Evolutionary conservation across 345 rosid species (phyloP).

Genomic region (Microthlaspi erraticum): DNA sequence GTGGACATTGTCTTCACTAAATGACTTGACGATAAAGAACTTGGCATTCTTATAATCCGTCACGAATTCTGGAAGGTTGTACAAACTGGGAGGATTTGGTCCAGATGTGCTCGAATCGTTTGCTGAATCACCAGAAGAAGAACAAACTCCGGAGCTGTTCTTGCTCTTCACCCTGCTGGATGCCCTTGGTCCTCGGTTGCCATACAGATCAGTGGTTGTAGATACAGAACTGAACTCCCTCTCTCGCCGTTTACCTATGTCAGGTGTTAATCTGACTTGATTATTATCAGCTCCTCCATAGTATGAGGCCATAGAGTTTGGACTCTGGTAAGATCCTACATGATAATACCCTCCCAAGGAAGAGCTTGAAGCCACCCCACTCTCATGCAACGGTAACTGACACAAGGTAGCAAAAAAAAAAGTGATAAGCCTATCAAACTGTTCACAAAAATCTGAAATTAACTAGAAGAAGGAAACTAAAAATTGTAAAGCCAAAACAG

Average conservation of each 20-base stretch:
- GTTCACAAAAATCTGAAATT: not conserved
- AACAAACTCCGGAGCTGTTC: conserved; percentile 42
- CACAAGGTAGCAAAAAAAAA: conserved; percentile 5
- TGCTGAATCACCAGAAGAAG: conserved; percentile 47
- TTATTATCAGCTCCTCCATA: conserved; percentile 57
- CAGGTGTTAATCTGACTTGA: conserved; percentile 46
- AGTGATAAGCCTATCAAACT: conserved; percentile 4
- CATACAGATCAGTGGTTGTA: conserved; percentile 54
- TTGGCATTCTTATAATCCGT: conserved; percentile 64
- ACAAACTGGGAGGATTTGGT: conserved; percentile 46
- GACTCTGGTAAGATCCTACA: conserved; percentile 51
- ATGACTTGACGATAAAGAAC: conserved; percentile 75
- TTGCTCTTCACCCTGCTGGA: conserved; percentile 56
- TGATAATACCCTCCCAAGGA: conserved; percentile 55
- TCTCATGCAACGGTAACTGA: conserved; percentile 53
- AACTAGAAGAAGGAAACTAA: not conserved
- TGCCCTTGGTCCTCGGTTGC: conserved; percentile 78
- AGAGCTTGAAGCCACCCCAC: conserved; percentile 54
- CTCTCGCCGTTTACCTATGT: conserved; percentile 63
- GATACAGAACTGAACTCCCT: conserved; percentile 52
- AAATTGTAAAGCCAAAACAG: not conserved
- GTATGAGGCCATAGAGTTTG: conserved; percentile 34
- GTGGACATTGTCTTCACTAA: conserved; percentile 84
- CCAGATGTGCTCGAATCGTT: conserved; percentile 45
- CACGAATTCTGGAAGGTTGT: conserved; percentile 56